Conservation (phyloP, 1,284 basidiomycete species). For the Coniophora puteana region DNA sequence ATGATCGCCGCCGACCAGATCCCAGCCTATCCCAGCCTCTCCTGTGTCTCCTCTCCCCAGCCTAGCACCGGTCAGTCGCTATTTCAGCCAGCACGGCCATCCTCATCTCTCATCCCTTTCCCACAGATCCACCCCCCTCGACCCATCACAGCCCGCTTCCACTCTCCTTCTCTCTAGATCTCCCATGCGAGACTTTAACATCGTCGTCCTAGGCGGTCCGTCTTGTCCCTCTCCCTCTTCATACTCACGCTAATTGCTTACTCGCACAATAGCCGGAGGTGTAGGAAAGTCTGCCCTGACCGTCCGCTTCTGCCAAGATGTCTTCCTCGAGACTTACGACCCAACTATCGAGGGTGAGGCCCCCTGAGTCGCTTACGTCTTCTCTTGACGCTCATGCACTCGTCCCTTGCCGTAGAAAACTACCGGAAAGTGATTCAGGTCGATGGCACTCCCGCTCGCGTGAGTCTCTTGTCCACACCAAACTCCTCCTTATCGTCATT, state of each 20-base stretch:
- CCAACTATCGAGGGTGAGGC: slow-evolving; percentile 76
- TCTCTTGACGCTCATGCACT: slow-evolving; percentile 4
- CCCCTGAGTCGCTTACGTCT: slow-evolving; percentile 1
- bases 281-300: slow-evolving; percentile 82
- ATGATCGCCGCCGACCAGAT: no score
- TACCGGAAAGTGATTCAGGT: slow-evolving; percentile 61
- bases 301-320: slow-evolving; percentile 71
- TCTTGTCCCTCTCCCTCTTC: slow-evolving; percentile 8
- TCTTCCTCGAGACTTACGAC: slow-evolving; percentile 76
- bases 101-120: slow-evolving; percentile 17
- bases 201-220: slow-evolving; percentile 76
- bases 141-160: slow-evolving; percentile 12
- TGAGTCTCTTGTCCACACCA: slow-evolving; percentile 4
- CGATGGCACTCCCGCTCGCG: slow-evolving; percentile 31
- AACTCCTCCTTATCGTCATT: slow-evolving; percentile 2
- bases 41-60: no score
- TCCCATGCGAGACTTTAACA: slow-evolving; percentile 63
- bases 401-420: slow-evolving; percentile 43
- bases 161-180: slow-evolving; percentile 8
- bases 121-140: slow-evolving; percentile 17
- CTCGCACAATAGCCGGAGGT: slow-evolving; percentile 56
- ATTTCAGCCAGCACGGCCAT: slow-evolving; percentile 11
- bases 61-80: no score
- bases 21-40: no score
- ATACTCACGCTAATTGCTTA: slow-evolving; percentile 8